phyloP scores from a whole-genome alignment of 306 rosid species.

The Parietaria judaica region DNA sequence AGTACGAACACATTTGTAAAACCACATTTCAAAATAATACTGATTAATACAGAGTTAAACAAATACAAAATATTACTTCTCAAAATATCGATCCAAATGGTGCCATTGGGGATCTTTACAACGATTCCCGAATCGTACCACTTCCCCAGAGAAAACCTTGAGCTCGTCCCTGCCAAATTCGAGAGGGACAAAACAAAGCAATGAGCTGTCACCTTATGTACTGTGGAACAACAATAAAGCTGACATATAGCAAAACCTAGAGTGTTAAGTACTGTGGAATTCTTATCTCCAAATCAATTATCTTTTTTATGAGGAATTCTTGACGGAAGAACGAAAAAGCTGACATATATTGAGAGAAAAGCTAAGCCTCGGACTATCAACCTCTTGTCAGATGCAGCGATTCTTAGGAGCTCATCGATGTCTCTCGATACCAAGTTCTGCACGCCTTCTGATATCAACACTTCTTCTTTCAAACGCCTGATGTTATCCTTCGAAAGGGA shows the following conservation, averaged over 20 bases:
- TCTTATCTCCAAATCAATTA: too few relatives aligned
- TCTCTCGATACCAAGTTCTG: constrained; percentile 74
- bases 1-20: constrained; percentile 16
- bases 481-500: constrained; percentile 93
- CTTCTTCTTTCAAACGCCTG: constrained; percentile 77
- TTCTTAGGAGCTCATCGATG: constrained; percentile 79
- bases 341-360: neutral
- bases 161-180: constrained; percentile 84
- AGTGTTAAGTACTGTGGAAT: too few relatives aligned
- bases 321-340: too few relatives aligned
- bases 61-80: constrained; percentile 47
- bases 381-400: constrained; percentile 98
- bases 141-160: constrained; percentile 84
- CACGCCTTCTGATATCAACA: constrained; percentile 89
- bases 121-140: constrained; percentile 97
- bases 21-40: constrained; percentile 12
- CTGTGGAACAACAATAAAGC: constrained; percentile 19
- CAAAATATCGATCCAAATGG: constrained; percentile 85
- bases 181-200: constrained; percentile 30
- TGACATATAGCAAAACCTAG: too few relatives aligned
- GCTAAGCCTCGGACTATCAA: constrained; percentile 19
- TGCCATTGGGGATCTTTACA: constrained; percentile 99
- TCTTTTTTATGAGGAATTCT: too few relatives aligned
- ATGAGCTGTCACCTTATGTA: constrained; percentile 14
- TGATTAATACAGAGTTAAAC: neutral